Evolutionary conservation across 2,329 filamentous ascomycete species (phyloP), one percentile per base, ranked within the genome.

Genomic region (Monilinia vaccinii-corymbosi): DNA sequence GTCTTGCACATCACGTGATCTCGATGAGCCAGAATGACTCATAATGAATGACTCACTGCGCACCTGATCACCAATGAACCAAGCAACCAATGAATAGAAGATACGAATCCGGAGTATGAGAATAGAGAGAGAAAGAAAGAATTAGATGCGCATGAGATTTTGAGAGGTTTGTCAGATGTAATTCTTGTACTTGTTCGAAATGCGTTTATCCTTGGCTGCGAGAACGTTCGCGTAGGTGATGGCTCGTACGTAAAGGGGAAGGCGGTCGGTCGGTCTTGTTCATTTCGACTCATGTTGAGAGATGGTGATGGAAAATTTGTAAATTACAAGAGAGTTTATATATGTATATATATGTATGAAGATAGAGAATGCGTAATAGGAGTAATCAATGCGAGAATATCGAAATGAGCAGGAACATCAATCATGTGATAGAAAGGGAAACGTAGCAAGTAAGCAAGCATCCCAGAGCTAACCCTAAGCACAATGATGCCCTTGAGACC

Each of bases 231-330:
- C 25, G 25, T 28, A 28, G 25, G 6, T 28, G 6, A 28, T 28
- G 6, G n/a, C n/a, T n/a, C n/a, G n/a, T n/a, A n/a, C n/a, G n/a
- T n/a, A 6, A 28, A 28, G 6, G 3, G 25, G 25, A 28, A 28
- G 25, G 25, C 25, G n/a, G n/a, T n/a, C n/a, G n/a, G n/a, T n/a
- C n/a, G n/a, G n/a, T n/a, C n/a, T n/a, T 25, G n/a, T 44, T 44
- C 51, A 53, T 53, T 53, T 53, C 51, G 51, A 53, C 51, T 53
- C 51, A 53, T 53, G 38, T 1, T 53, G 51, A 53, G 38, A 14
- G 13, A 53, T 53, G 2, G 18, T 53, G 51, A 53, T 11, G 18
- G 18, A 9, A 31, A 31, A 8, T 11, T 6, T 7, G 42, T 25
- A 25, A 21, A 23, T 42, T n/a, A 3, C n/a, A 18, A 44, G 3